Conservation (phyloP, 768 basidiomycete genomes). For the Hygrophorus pudorinus region DNA sequence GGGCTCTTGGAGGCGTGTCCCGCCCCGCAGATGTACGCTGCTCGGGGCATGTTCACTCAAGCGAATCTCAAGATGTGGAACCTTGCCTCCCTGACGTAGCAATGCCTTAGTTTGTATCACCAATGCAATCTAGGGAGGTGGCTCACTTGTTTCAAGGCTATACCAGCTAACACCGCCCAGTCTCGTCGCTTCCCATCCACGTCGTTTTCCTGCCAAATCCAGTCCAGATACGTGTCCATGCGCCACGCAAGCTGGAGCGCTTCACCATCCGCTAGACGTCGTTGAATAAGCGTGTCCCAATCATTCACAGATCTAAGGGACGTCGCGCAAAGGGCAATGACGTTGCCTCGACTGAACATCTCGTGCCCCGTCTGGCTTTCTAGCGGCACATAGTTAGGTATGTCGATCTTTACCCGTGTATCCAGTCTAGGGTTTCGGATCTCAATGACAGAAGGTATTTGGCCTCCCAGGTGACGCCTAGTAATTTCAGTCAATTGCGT, state of each 20-base stretch:
- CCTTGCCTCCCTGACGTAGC: constrained; percentile 11
- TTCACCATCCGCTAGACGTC: constrained; percentile 42
- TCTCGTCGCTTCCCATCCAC: constrained; percentile 48
- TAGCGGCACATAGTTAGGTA: constrained; percentile 30
- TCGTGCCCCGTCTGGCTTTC: constrained; percentile 31
- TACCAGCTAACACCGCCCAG: constrained; percentile 69
- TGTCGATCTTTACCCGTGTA: constrained; percentile 57
- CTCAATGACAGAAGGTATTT: constrained; percentile 59
- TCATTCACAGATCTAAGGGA: constrained; percentile 45
- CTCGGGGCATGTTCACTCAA: constrained; percentile 59
- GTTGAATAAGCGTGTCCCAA: constrained; percentile 52
- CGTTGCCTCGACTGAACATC: constrained; percentile 49
- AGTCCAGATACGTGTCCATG: constrained; percentile 63
- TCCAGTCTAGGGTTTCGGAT: constrained; percentile 61
- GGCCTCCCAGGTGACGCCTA: constrained; percentile 67
- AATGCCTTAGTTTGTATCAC: not conserved
- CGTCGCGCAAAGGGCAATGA: constrained; percentile 53
- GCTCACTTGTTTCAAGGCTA: constrained; percentile 63
- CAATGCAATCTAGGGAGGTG: not conserved
- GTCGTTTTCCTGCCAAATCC: constrained; percentile 73
- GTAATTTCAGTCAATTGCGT: not conserved
- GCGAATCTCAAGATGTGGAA: constrained; percentile 64
- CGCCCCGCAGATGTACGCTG: constrained; percentile 32
- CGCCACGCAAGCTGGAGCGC: constrained; percentile 74
- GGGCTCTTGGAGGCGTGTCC: constrained; percentile 56